Base-by-base conservation (phyloP, 75 land plant genomes). In the Larix kaempferi region DNA sequence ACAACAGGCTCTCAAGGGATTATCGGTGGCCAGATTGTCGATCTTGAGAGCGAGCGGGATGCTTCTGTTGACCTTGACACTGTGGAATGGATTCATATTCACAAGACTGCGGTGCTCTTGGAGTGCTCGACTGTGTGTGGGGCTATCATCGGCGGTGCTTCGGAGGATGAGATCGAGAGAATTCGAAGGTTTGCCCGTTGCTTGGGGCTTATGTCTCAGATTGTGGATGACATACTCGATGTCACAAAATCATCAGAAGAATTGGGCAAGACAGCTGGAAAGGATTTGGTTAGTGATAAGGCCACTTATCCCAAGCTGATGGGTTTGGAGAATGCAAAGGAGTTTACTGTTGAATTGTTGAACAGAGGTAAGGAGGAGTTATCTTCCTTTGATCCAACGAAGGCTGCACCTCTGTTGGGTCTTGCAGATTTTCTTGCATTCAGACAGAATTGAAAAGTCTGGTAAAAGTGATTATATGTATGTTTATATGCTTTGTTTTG, bases 61-160 rank as follows among this genome's bases (percentile, higher is more conserved):
- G 33, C 33, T 29, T 29, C 79, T 21, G 84, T 89, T 39, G 83
- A 33, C 49, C 58, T 83, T 25, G 86, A 81, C 21, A 75, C 64
- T n/a, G 79, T 89, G 56, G 81, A 83, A 77, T 89, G 77, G 63
- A 86, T 89, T 33, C 88, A 86, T 72, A 37, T 86, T 8, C 86
- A 86, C 76, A 89, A 89, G 84, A 89, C 91, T 6, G 83, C 85
- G 17, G 72, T 71, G 59, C 74, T 88, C 4, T 78, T 84, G 37
- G 93, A 84, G 72, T 83, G 88, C 15, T 80, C 89, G 6, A 88
- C 78, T 12, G 93, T 85, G 57, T 86, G 88, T 75, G 93, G 93
- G 21, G 89, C 91, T 3, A 84, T 91, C 25, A 35, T 88, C 29
- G 93, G 88, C 13, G 93, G 93, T 5, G 93, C 85, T 12, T 58